Conservation (phyloP, 805 yeast species). For the Phaffomyces opuntiae region DNA sequence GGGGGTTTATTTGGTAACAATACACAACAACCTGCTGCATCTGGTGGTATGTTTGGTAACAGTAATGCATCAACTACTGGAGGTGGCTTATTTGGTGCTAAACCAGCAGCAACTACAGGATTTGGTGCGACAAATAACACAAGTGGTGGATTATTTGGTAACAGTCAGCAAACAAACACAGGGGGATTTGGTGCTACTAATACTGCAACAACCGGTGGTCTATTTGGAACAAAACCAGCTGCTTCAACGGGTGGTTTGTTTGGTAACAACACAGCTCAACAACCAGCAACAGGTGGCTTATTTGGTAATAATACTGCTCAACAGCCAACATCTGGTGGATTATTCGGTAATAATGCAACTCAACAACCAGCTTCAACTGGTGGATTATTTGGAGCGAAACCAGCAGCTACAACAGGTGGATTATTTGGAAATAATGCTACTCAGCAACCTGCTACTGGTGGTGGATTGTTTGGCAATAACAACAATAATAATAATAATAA, state of each 20-base stretch:
- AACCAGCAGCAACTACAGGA: constrained; percentile 1
- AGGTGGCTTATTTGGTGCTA: constrained; percentile 22
- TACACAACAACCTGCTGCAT: not conserved
- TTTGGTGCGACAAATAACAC: constrained; percentile 6
- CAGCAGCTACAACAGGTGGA: constrained; percentile 20
- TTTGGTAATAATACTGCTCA: constrained; percentile 29
- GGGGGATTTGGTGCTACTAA: constrained; percentile 18
- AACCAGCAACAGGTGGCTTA: constrained; percentile 24
- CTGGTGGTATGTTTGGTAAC: constrained; percentile 21
- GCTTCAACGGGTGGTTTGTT: constrained; percentile 3
- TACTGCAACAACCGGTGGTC: constrained; percentile 2
- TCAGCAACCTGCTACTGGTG: constrained; percentile 14
- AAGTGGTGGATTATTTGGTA: constrained; percentile 28
- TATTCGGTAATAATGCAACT: constrained; percentile 27
- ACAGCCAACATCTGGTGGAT: constrained; percentile 22
- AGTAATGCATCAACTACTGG: constrained; percentile 14
- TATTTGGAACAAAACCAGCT: constrained; percentile 16
- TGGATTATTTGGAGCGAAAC: constrained; percentile 25
- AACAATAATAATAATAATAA: not conserved
- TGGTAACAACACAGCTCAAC: constrained; percentile 16
- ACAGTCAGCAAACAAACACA: constrained; percentile 16
- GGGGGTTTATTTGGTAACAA: constrained; percentile 12
- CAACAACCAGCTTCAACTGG: constrained; percentile 16
- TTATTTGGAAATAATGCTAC: constrained; percentile 30
- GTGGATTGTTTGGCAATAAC: constrained; percentile 38